These are phyloP conservation scores for Wallacemonas sp. DNA, from an alignment of 208 protist genomes.

Conservation along the genomic window DNA sequence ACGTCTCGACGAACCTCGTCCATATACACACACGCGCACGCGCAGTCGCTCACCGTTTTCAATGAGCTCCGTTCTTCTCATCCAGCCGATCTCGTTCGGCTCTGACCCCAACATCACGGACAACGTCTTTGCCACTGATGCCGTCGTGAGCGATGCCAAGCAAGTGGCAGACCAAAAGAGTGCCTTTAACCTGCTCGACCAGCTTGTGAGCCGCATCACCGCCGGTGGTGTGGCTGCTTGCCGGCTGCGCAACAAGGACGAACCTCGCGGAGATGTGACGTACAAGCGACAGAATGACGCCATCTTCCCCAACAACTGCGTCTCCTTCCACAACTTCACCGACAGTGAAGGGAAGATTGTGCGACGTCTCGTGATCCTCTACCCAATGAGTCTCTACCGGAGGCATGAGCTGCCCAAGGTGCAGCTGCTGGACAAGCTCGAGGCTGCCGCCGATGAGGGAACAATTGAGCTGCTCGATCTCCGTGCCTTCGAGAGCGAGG, in stretches of 20 bases:
- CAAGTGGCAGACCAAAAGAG: slow-evolving; percentile 21
- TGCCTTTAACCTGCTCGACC: slow-evolving; percentile 27
- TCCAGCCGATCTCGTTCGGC: slow-evolving; percentile 39
- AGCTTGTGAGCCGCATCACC: slow-evolving; percentile 23
- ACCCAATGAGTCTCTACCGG: slow-evolving; percentile 77
- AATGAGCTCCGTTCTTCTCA: slow-evolving; percentile 50
- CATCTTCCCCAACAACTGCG: slow-evolving; percentile 66
- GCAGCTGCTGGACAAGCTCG: slow-evolving; percentile 50
- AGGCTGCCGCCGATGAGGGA: slow-evolving; percentile 26
- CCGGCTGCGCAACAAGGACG: slow-evolving; percentile 30
- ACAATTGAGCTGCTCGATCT: slow-evolving; percentile 71
- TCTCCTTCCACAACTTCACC: slow-evolving; percentile 83
- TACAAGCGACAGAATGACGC: slow-evolving; percentile 53
- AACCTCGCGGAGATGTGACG: slow-evolving; percentile 15
- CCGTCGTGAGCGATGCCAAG: slow-evolving; percentile 26
- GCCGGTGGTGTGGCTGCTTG: slow-evolving; percentile 22
- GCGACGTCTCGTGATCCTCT: slow-evolving; percentile 69
- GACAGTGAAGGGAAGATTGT: slow-evolving; percentile 46
- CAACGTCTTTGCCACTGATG: slow-evolving; percentile 34
- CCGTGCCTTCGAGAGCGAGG: slow-evolving; percentile 49
- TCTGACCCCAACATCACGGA: slow-evolving; percentile 36
- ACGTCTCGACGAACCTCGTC: neutral
- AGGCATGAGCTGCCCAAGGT: slow-evolving; percentile 54
- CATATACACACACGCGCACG: no score
- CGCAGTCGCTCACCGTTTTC: neutral